phyloP scores from a whole-genome alignment of 108 stramenopile species.

The Cyclotella kingstonii region DNA sequence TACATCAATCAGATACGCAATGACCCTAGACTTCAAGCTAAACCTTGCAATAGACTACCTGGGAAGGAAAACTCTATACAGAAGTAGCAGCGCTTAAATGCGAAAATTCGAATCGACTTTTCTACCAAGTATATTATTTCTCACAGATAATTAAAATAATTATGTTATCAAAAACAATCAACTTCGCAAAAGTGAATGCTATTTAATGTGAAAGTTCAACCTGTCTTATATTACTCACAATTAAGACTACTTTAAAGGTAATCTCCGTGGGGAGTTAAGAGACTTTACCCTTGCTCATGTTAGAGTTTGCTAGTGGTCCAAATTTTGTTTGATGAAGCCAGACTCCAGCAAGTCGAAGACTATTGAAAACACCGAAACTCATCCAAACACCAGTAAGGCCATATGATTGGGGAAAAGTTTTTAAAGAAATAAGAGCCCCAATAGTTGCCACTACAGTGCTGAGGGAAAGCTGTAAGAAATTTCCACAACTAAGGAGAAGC shows the following conservation, averaged over 20 bases:
- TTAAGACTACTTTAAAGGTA: too few relatives aligned
- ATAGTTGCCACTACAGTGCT: conserved; percentile 71
- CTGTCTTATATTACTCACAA: too few relatives aligned
- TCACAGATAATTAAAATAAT: too few relatives aligned
- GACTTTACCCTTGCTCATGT: conserved; percentile 27
- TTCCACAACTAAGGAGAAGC: conserved; percentile 49
- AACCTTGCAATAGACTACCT: conserved; percentile 8
- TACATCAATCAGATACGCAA: conserved; percentile 66
- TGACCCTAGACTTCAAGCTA: conserved; percentile 15
- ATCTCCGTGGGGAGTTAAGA: too few relatives aligned
- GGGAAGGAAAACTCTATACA: conserved; percentile 17
- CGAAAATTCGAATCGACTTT: too few relatives aligned
- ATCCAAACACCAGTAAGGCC: conserved; percentile 83
- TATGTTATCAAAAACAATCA: conserved; percentile 2
- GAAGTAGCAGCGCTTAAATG: not conserved
- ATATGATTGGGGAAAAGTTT: conserved; percentile 58
- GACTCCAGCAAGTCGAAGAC: conserved; percentile 69
- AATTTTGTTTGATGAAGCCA: conserved; percentile 67
- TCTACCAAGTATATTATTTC: too few relatives aligned
- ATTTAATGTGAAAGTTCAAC: too few relatives aligned
- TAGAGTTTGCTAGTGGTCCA: conserved; percentile 62
- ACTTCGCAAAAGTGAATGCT: not conserved
- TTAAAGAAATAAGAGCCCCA: conserved; percentile 68
- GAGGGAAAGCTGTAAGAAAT: conserved; percentile 69
- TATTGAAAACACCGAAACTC: conserved; percentile 85